These are phyloP conservation scores for Psophocarpus tetragonolobus DNA, from an alignment of 306 rosid species.

Conservation along the genomic window DNA sequence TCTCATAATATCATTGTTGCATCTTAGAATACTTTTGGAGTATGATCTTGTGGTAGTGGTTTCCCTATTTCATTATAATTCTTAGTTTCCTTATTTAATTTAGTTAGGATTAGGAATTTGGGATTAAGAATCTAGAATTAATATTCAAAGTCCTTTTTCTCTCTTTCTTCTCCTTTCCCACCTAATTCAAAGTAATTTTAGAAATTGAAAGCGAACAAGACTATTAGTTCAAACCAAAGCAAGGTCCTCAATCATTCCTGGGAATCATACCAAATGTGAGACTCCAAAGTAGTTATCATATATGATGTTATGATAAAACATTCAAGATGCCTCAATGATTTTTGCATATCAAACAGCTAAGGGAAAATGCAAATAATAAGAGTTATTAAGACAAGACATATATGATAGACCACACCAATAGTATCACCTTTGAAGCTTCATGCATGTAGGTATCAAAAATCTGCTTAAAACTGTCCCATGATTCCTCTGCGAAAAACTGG, in stretches of 20 bases:
- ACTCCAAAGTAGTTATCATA: neutral
- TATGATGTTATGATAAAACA: neutral
- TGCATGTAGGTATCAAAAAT: conserved; percentile 80
- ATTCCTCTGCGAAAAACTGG: conserved; percentile 93
- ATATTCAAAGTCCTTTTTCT: neutral
- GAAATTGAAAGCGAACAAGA: conserved; percentile 3
- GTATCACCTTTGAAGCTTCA: conserved; percentile 90
- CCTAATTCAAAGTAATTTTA: neutral
- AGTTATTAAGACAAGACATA: conserved; percentile 15
- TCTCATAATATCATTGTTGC: neutral
- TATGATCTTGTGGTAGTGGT: neutral
- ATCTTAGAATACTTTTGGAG: neutral
- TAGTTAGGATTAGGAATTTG: neutral
- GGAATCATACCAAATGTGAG: neutral
- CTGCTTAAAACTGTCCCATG: conserved; percentile 92
- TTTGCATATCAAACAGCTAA: neutral
- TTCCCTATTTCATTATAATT: neutral
- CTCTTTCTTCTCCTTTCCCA: neutral
- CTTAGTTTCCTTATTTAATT: neutral
- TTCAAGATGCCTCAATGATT: neutral
- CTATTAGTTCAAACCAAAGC: conserved; percentile 16
- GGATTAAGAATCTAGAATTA: neutral
- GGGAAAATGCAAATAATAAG: neutral
- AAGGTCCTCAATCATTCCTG: neutral
- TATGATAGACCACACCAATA: neutral